Evolutionary conservation across 148 eudicot species (phyloP).

Genomic region (Silene conica): DNA sequence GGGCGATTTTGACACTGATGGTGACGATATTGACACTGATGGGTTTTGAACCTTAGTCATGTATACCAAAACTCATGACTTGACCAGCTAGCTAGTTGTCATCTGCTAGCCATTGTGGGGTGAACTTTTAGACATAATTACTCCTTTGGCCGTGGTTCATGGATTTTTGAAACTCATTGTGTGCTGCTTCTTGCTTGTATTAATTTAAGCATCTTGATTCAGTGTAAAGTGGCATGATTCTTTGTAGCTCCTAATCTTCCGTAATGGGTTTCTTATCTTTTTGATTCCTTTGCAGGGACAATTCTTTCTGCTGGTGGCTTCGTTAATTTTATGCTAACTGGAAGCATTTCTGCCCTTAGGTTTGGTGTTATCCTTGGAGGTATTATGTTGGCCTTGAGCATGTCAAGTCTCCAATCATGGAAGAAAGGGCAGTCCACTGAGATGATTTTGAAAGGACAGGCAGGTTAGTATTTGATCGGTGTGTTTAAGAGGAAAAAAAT

Average conservation of each 20-base stretch:
- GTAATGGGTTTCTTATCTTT: not conserved
- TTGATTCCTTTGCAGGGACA: constrained; percentile 47
- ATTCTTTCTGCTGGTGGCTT: constrained; percentile 77
- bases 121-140: too few relatives aligned
- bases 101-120: too few relatives aligned
- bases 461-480: constrained; percentile 50
- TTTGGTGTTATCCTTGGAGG: constrained; percentile 96
- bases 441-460: constrained; percentile 66
- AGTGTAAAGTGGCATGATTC: not conserved
- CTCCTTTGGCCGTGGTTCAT: not conserved
- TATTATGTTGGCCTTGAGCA: constrained; percentile 70
- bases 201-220: not conserved
- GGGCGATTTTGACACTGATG: too few relatives aligned
- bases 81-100: too few relatives aligned
- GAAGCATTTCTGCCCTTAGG: constrained; percentile 72
- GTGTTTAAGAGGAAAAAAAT: not conserved
- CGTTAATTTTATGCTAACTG: constrained; percentile 79
- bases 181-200: not conserved
- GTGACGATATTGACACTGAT: too few relatives aligned
- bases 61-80: too few relatives aligned
- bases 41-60: too few relatives aligned
- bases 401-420: constrained; percentile 79
- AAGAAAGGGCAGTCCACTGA: constrained; percentile 54
- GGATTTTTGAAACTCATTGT: not conserved
- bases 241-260: not conserved